These are phyloP conservation scores for Asterophora parasitica DNA, from an alignment of 768 basidiomycete genomes.

Conservation along the genomic window DNA sequence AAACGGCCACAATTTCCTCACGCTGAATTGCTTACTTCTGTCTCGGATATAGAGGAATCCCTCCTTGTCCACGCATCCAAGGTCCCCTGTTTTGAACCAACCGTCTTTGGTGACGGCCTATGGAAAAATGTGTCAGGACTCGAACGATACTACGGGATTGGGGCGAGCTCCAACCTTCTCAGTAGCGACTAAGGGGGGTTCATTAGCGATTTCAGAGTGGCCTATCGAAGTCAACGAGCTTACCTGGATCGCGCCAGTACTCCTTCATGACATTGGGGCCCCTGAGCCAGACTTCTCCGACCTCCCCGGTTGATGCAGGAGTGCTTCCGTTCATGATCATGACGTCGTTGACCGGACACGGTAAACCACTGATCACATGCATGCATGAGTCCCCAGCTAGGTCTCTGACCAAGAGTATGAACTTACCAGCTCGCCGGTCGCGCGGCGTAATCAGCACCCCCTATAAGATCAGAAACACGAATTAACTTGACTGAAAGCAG, in stretches of 20 bases:
- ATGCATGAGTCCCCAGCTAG: background rate
- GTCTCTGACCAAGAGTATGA: background rate
- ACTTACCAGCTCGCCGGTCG: constrained; percentile 45
- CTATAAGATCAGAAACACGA: constrained; percentile 15
- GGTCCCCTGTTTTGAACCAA: constrained; percentile 44
- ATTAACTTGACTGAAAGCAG: background rate
- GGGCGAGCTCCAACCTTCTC: constrained; percentile 16
- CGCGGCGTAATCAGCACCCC: constrained; percentile 47
- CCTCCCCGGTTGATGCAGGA: constrained; percentile 21
- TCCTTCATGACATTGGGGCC: constrained; percentile 50
- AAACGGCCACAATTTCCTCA: background rate
- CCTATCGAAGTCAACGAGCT: background rate
- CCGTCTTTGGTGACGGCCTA: constrained; percentile 40
- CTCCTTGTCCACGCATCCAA: constrained; percentile 39
- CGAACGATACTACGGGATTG: background rate
- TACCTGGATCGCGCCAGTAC: constrained; percentile 47
- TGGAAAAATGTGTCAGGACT: constrained; percentile 13
- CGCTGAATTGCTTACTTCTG: constrained; percentile 25
- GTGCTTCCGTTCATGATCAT: constrained; percentile 35
- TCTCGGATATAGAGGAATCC: constrained; percentile 50
- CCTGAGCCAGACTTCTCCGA: constrained; percentile 42
- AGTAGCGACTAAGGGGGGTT: constrained; percentile 20
- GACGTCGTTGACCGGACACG: constrained; percentile 42
- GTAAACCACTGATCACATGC: constrained; percentile 31
- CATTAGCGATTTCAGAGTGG: background rate